These are phyloP conservation scores for Kuraishia floccosa DNA, from an alignment of 805 yeast genomes.

Conservation along the genomic window DNA sequence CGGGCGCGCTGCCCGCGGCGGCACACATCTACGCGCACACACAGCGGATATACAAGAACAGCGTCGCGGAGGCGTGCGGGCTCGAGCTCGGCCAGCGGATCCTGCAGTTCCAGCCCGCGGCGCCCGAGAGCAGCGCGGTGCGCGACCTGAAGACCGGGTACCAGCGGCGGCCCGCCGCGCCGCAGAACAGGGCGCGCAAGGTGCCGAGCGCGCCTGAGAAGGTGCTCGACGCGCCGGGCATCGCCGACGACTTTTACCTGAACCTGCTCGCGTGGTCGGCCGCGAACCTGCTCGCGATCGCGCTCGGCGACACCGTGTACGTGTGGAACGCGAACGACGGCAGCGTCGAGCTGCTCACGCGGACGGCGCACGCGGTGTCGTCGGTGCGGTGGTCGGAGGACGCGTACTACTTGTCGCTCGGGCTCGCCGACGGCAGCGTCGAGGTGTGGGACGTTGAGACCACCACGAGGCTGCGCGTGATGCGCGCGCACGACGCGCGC, in stretches of 20 bases:
- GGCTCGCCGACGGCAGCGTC: slow-evolving; percentile 69
- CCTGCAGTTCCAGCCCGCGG: slow-evolving; percentile 74
- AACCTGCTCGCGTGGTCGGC: slow-evolving; percentile 83
- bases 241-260: slow-evolving; percentile 84
- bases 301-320: slow-evolving; percentile 72
- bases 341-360: slow-evolving; percentile 51
- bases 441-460: slow-evolving; percentile 93
- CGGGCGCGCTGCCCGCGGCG: slow-evolving; percentile 29
- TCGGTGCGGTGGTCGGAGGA: slow-evolving; percentile 89
- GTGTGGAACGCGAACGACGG: slow-evolving; percentile 90
- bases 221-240: slow-evolving; percentile 93
- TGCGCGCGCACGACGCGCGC: slow-evolving; percentile 65
- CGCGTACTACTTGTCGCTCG: slow-evolving; percentile 76
- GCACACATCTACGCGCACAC: slow-evolving; percentile 43
- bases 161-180: slow-evolving; percentile 20
- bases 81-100: slow-evolving; percentile 73
- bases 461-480: slow-evolving; percentile 61
- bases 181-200: slow-evolving; percentile 60
- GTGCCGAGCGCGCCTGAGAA: slow-evolving; percentile 85
- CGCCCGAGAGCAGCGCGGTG: slow-evolving; percentile 46
- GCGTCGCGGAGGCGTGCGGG: slow-evolving; percentile 94
- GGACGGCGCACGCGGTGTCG: slow-evolving; percentile 33
- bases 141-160: slow-evolving; percentile 14
- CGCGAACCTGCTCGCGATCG: slow-evolving; percentile 77
- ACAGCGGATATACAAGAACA: slow-evolving; percentile 51